Percentiles rank a stretch among this genome's conserved stretches.
Evolutionary conservation across 495 filamentous ascomycete species (phyloP).

Genomic region (Penicillium ochrochloron): DNA sequence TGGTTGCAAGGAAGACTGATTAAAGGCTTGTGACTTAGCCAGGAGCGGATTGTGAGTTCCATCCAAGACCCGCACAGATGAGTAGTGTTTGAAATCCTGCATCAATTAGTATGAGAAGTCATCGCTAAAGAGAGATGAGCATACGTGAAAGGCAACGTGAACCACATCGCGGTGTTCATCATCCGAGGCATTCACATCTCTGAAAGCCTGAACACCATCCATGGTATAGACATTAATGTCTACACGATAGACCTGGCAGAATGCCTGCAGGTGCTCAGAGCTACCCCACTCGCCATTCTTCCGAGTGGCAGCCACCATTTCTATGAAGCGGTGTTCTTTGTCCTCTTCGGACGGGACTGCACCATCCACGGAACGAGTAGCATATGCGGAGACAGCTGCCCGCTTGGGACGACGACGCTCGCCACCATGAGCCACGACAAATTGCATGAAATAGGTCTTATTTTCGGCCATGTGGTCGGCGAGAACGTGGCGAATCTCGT

Average conservation of each 20-base stretch:
- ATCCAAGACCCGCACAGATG: conserved; percentile 66
- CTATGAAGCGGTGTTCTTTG: conserved; percentile 65
- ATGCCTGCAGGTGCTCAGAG: conserved; percentile 73
- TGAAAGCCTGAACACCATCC: conserved; percentile 47
- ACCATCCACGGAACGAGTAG: conserved; percentile 43
- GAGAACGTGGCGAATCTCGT: conserved; percentile 61
- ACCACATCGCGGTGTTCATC: conserved; percentile 48
- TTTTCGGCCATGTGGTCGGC: conserved; percentile 67
- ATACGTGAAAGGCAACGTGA: conserved; percentile 76
- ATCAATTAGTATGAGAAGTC: conserved; percentile 5
- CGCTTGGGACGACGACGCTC: conserved; percentile 67
- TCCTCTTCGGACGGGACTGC: conserved; percentile 56
- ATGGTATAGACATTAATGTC: conserved; percentile 69
- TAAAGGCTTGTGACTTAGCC: background rate
- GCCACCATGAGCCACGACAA: conserved; percentile 64
- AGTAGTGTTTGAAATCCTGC: conserved; percentile 71
- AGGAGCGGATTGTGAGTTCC: conserved; percentile 60
- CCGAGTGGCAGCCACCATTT: conserved; percentile 63
- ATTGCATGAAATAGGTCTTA: conserved; percentile 67
- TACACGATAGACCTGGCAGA: conserved; percentile 62
- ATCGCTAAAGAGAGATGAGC: conserved; percentile 25
- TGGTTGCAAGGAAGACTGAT: conserved; percentile 46
- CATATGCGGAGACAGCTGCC: conserved; percentile 50
- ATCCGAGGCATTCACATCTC: conserved; percentile 51
- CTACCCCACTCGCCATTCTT: conserved; percentile 70